phyloP scores from a whole-genome alignment of 2,329 filamentous ascomycete genomes.

The Ilyonectria robusta region DNA sequence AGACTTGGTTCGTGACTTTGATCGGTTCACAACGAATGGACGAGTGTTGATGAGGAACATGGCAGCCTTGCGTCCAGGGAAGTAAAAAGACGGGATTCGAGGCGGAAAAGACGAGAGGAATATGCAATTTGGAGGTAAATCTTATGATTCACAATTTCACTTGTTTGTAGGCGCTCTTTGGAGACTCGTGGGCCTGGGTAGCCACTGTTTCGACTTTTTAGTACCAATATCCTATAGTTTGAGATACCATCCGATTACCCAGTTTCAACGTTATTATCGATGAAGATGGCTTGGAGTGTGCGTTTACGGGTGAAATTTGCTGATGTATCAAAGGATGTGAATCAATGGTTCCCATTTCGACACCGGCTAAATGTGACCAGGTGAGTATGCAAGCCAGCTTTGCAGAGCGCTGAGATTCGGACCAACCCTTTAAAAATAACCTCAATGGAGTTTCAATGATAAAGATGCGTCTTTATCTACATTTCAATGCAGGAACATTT shows the following conservation, averaged over 20 bases:
- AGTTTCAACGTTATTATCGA: not conserved
- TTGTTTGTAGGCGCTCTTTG: not conserved
- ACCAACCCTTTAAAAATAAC: no score
- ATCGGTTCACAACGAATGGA: conserved; percentile 40
- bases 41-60: conserved; percentile 29
- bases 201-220: not conserved
- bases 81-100: not conserved
- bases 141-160: not conserved
- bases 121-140: not conserved
- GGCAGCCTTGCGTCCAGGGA: not conserved
- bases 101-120: not conserved
- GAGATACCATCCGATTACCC: not conserved
- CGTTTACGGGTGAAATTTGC: not conserved
- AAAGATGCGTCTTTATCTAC: no score
- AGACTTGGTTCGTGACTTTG: conserved; percentile 48
- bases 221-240: not conserved
- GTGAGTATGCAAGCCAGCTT: no score
- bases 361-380: no score
- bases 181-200: not conserved
- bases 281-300: not conserved
- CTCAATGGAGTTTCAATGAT: no score
- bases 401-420: no score
- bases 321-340: not conserved
- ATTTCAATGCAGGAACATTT: no score
- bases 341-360: no score